Conservation (phyloP, 768 basidiomycete genomes). For the Leccinum disarticulatum region DNA sequence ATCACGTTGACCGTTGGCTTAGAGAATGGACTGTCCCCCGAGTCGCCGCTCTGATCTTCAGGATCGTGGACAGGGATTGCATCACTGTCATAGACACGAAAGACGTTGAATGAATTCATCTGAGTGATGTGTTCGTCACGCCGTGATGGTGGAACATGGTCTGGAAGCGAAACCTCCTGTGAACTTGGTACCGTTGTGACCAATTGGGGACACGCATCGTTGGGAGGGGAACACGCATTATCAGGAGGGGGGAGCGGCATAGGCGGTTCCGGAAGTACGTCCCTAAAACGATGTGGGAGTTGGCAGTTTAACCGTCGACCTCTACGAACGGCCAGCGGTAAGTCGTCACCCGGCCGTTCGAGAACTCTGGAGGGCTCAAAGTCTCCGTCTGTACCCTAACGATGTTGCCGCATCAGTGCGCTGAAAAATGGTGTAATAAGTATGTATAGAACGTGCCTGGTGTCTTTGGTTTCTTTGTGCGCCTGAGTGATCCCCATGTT, state of each 20-base stretch:
- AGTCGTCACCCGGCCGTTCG: too few relatives aligned
- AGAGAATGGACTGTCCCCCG: not conserved
- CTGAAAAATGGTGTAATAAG: too few relatives aligned
- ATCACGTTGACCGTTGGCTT: not conserved
- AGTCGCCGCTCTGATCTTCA: not conserved
- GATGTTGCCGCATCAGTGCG: too few relatives aligned
- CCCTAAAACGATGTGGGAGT: constrained; percentile 1
- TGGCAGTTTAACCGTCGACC: not conserved
- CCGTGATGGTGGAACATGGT: not conserved
- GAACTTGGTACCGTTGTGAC: not conserved
- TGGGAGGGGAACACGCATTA: not conserved
- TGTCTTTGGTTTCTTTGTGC: too few relatives aligned
- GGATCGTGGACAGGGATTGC: not conserved
- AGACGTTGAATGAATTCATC: not conserved
- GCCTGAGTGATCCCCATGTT: too few relatives aligned
- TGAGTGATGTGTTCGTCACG: not conserved
- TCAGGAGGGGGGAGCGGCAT: not conserved
- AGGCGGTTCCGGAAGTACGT: not conserved
- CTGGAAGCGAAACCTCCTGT: not conserved
- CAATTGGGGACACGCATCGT: not conserved
- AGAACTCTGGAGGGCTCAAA: too few relatives aligned
- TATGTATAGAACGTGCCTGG: too few relatives aligned
- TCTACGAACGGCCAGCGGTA: not conserved
- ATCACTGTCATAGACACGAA: not conserved
- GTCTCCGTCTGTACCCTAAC: too few relatives aligned